Base-by-base conservation (phyloP, 208 protist species). In the Balamuthia mandrillaris region DNA sequence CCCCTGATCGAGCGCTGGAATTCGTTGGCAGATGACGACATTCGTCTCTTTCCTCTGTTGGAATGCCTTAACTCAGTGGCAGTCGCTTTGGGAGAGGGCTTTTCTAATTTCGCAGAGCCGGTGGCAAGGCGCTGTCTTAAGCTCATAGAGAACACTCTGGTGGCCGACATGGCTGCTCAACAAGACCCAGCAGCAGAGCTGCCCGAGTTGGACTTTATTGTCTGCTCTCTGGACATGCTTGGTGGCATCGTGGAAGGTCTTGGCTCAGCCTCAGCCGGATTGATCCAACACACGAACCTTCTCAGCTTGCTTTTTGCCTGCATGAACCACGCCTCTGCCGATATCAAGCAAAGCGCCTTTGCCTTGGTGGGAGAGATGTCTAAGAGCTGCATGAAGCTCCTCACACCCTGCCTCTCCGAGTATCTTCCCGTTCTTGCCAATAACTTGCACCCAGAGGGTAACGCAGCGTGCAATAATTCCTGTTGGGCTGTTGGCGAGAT, bases 401-500 rank as follows among this genome's bases (percentile, higher is more conserved):
- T 96, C 5, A 27, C 81, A 31, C 56, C 75, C 6, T 52, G 70
- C 16, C 72, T 96, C n/a, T 24, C 18, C 5, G 58, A 89, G 3
- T 87, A 92, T n/a, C 24, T 96, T 1, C 86, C 70, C 3, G 58
- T 93, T 16, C 60, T 95, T 3, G 77, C 66, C 7, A 33, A 82
- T 0, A 94, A 94, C 77, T 16, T 95, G 1, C 39, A 87, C 42
- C 86, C 89, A 33, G 83, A 92, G 39, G 75, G 68, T 75, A 3
- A 90, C 3, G 90, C 91, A 6, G 94, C 95, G 27, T 96, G 94
- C 86, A 96, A 95, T 85, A 96, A 96, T 81, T 91, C 94, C 2
- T 75, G 47, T 74, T 96, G 94, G 94, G 91, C 94, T 4, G 49
- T 95, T n/a, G 93, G 94, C 56, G 93, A 95, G 81, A 90, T 96